Percentiles rank a stretch among this genome's conserved stretches.
Evolutionary conservation across 2,329 filamentous ascomycete species (phyloP).

Genomic region (Xylaria sp.): DNA sequence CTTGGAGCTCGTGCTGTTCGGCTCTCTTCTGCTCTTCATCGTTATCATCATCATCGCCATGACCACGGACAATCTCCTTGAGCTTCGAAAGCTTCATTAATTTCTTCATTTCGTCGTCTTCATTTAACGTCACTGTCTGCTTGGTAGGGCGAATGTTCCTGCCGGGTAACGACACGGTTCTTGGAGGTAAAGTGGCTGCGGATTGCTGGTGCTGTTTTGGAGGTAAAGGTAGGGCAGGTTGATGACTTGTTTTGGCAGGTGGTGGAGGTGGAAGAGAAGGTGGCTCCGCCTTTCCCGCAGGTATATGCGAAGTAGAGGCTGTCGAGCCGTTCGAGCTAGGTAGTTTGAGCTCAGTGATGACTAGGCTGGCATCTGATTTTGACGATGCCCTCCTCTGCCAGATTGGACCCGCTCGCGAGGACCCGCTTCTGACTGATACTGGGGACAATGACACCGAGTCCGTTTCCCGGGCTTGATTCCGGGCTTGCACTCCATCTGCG

Average conservation of each 20-base stretch:
- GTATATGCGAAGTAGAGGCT: conserved; percentile 40
- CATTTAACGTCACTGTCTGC: conserved; percentile 32
- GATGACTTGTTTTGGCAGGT: conserved; percentile 32
- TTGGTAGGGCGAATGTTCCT: conserved; percentile 44
- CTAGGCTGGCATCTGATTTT: conserved; percentile 59
- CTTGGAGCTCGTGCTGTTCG: conserved; percentile 12
- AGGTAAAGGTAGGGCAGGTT: conserved; percentile 40
- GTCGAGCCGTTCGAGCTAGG: conserved; percentile 62
- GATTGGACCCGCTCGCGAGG: conserved; percentile 46
- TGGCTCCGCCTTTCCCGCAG: conserved; percentile 34
- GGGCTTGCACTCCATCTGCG: conserved; percentile 23
- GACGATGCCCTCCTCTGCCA: conserved; percentile 63
- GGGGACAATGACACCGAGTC: conserved; percentile 38
- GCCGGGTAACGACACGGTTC: conserved; percentile 43
- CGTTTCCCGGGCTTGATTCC: conserved; percentile 13
- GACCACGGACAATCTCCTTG: conserved; percentile 38
- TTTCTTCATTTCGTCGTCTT: conserved; percentile 36
- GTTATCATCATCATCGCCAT: conserved; percentile 17
- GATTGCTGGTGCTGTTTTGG: conserved; percentile 22
- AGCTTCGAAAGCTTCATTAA: conserved; percentile 38
- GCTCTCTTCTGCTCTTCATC: conserved; percentile 13
- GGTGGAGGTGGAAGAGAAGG: conserved; percentile 43
- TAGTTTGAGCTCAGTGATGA: conserved; percentile 61
- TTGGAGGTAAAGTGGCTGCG: conserved; percentile 38
- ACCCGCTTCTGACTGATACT: conserved; percentile 39